These are phyloP conservation scores for Arabidopsis arenosa DNA, from an alignment of 345 rosid species.

Conservation along the genomic window DNA sequence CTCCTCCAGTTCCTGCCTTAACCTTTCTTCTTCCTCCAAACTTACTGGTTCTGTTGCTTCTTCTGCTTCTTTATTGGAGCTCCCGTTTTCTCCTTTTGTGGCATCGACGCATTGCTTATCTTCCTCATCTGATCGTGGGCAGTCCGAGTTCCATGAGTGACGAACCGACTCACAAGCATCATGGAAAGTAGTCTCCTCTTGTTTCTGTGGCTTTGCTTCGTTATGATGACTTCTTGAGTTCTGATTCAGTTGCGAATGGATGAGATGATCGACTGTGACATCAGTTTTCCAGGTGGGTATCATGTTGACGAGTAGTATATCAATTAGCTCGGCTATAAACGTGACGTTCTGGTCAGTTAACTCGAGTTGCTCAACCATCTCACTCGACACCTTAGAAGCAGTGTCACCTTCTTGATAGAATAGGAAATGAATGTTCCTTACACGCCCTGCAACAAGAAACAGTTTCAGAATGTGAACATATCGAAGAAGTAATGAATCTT, in stretches of 20 bases:
- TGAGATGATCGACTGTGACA: constrained; percentile 53
- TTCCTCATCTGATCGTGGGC: constrained; percentile 39
- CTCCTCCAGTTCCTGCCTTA: constrained; percentile 56
- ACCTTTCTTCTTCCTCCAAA: constrained; percentile 52
- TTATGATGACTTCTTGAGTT: constrained; percentile 41
- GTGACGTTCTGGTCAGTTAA: constrained; percentile 69
- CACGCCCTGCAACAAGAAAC: constrained; percentile 59
- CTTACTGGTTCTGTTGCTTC: constrained; percentile 45
- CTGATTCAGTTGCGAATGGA: constrained; percentile 45
- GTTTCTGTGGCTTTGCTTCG: constrained; percentile 36
- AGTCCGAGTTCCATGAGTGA: constrained; percentile 38
- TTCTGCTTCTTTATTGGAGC: constrained; percentile 37
- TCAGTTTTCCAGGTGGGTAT: constrained; percentile 61
- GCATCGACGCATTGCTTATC: constrained; percentile 31
- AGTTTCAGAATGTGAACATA: neutral
- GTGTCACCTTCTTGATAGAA: constrained; percentile 86
- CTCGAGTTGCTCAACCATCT: constrained; percentile 95
- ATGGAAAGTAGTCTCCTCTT: constrained; percentile 39
- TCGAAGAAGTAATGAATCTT: no score
- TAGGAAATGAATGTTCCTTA: constrained; percentile 78
- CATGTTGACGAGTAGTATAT: constrained; percentile 65
- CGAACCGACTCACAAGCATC: constrained; percentile 40
- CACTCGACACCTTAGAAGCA: constrained; percentile 76
- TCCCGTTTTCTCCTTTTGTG: constrained; percentile 39
- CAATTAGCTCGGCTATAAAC: constrained; percentile 82